Base-by-base conservation (phyloP, 768 basidiomycete species). In the Suillus bovinus region DNA sequence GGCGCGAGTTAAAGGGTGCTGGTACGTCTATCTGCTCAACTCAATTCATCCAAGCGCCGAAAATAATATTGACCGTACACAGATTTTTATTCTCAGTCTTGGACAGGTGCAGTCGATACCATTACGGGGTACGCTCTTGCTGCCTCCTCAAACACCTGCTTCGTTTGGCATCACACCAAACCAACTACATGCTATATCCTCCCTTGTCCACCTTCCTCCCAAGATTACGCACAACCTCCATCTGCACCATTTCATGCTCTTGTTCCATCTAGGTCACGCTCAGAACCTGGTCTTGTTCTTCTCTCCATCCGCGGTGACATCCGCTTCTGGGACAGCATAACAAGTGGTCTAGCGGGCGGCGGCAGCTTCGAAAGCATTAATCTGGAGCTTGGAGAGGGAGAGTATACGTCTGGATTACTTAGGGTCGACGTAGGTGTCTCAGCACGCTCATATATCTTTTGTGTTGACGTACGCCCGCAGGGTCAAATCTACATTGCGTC, bases 261-360 rank as follows among this genome's bases (percentile, higher is more conserved):
- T 17, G 84, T 93, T 24, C 89, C 91, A 17, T 81, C 84, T 14
- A 85, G 91, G 46, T 68, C 68, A 34, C 73, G 71, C 20, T 66
- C 71, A 53, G 95, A 98, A 76, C 95, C 95, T 4, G 94, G 94
- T 29, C 84, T 96, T 42, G 86, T 97, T 47, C 82, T 96, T 58
- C 77, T 92, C 56, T 89, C 90, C 9, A 77, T 83, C 7, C 76
- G 82, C 0, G 95, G 95, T 5, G 79, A 86, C 65, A 77, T 93
- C 60, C 85, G 91, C 41, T 91, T 93, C 72, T 98, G 95, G 95
- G 89, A 94, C 61, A 89, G 87, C 63, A 89, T 96, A 47, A 88
- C 88, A 5, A 90, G 89, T 62, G 91, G 91, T 17, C 83, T 94
- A 16, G 90, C 92, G 3, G 91, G 92, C 14, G 91, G 90, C 10